Evolutionary conservation across 345 rosid species (phyloP).

Genomic region (Orychophragmus violaceus): DNA sequence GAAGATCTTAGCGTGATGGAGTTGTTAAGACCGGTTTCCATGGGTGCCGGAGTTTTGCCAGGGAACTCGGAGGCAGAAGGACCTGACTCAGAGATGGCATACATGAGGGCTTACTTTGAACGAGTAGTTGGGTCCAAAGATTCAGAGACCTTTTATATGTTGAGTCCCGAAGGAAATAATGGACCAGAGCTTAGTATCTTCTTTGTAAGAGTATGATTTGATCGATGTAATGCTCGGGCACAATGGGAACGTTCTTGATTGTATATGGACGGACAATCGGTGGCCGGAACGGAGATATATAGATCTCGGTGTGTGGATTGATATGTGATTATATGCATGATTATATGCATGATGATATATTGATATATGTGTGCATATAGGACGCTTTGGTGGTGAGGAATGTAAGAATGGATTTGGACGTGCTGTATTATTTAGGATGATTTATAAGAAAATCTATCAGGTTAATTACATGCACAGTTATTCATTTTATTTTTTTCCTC

Average conservation of each 20-base stretch:
- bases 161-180: conserved; percentile 69
- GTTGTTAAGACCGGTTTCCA: conserved; percentile 59
- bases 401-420: background rate
- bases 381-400: background rate
- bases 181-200: conserved; percentile 84
- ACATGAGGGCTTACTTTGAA: conserved; percentile 72
- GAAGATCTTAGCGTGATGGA: conserved; percentile 79
- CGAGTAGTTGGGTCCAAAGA: conserved; percentile 51
- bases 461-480: background rate
- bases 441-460: background rate
- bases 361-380: too few species aligned
- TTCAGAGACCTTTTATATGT: too few species aligned
- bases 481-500: background rate
- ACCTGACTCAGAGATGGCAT: conserved; percentile 61
- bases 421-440: conserved; percentile 1
- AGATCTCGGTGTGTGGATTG: background rate
- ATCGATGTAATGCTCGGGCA: background rate
- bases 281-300: background rate
- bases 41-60: conserved; percentile 90
- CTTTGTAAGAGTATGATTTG: conserved; percentile 54
- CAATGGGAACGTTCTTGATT: background rate
- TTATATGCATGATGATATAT: too few species aligned
- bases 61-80: conserved; percentile 54
- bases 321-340: background rate
- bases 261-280: background rate